phyloP scores from a whole-genome alignment of 2,329 filamentous ascomycete genomes.

The Penicillium sumatraense region DNA sequence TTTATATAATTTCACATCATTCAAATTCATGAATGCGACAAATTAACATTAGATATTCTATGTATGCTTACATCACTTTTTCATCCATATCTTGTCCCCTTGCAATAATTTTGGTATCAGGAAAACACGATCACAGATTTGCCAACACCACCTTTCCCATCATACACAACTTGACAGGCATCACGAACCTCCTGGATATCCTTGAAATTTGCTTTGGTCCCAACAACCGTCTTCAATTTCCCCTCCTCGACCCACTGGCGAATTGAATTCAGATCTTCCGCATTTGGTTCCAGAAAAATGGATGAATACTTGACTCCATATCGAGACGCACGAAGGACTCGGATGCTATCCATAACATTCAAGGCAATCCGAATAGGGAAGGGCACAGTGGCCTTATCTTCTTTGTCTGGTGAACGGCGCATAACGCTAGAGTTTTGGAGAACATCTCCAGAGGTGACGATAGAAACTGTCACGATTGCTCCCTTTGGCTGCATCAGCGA shows the following conservation, averaged over 20 bases:
- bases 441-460: conserved; percentile 36
- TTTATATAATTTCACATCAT: too few relatives aligned
- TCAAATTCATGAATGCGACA: too few relatives aligned
- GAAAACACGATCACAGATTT: conserved; percentile 42
- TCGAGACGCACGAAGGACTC: conserved; percentile 49
- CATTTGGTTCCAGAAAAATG: conserved; percentile 48
- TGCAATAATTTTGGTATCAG: not conserved
- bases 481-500: conserved; percentile 46
- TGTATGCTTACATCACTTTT: too few relatives aligned
- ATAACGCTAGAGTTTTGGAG: conserved; percentile 37
- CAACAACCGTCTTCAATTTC: conserved; percentile 51
- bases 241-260: conserved; percentile 49
- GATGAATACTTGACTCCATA: conserved; percentile 52
- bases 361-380: conserved; percentile 31
- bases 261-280: conserved; percentile 50
- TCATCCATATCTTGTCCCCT: too few relatives aligned
- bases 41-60: too few relatives aligned
- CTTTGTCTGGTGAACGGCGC: conserved; percentile 14
- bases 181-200: conserved; percentile 51
- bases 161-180: conserved; percentile 47
- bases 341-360: conserved; percentile 41
- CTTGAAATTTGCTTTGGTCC: conserved; percentile 46
- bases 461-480: conserved; percentile 40
- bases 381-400: conserved; percentile 25
- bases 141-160: conserved; percentile 51